Conservation (phyloP, 139 green algal species). For the Chlamydomonas sp. region DNA sequence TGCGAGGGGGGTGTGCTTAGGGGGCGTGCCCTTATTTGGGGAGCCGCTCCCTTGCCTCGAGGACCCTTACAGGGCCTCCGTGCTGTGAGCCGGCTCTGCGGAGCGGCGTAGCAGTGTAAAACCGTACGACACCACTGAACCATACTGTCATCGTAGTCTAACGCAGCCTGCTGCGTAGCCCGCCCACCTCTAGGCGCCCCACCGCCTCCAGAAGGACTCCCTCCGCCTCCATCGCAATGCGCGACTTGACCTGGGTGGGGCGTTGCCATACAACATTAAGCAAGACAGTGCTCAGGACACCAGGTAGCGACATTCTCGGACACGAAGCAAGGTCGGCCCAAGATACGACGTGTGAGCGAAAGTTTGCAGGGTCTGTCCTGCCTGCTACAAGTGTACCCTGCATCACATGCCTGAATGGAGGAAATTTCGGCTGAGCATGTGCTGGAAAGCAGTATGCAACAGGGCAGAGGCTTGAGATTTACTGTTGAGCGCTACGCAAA, state of each 20-base stretch:
- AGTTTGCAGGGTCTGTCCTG: not conserved
- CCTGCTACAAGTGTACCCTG: not conserved
- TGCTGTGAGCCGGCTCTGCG: no score
- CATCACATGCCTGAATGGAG: not conserved
- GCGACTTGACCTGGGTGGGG: not conserved
- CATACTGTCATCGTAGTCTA: not conserved
- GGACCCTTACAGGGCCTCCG: no score
- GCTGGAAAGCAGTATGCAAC: not conserved
- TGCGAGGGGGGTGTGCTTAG: no score
- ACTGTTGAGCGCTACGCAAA: not conserved
- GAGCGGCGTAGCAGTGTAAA: no score
- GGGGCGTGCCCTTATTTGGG: no score
- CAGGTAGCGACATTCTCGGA: not conserved
- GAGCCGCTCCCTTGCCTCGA: no score
- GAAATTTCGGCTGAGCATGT: not conserved
- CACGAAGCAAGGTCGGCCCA: not conserved
- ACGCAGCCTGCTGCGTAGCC: not conserved
- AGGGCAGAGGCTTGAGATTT: not conserved
- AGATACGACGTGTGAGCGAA: not conserved
- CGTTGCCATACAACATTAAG: no score
- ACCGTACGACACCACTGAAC: no score
- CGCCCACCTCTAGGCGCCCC: not conserved
- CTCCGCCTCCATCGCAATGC: conserved; percentile 14
- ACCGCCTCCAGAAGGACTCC: not conserved
- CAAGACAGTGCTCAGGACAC: not conserved